phyloP scores from a whole-genome alignment of 2,329 filamentous ascomycete species.

The Ophiostoma ips region DNA sequence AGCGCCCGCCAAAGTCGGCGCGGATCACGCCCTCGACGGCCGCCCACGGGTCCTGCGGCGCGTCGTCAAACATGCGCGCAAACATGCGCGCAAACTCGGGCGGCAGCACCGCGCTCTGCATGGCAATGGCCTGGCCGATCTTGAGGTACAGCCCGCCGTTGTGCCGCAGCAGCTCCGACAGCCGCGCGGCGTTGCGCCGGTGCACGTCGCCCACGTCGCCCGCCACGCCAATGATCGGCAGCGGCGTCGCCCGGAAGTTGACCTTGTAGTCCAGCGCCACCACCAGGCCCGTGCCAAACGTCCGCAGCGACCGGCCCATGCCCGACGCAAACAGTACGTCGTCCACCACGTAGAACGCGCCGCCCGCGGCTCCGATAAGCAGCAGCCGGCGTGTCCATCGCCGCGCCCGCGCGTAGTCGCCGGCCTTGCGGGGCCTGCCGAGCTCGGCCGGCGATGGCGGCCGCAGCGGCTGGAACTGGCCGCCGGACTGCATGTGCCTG shows the following conservation, averaged over 20 bases:
- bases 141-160: constrained; percentile 96
- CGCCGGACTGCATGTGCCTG: neutral
- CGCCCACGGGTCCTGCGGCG: constrained; percentile 79
- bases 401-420: constrained; percentile 53
- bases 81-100: constrained; percentile 97
- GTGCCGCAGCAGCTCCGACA: constrained; percentile 65
- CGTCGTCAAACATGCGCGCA: constrained; percentile 91
- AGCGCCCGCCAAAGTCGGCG: constrained; percentile 75
- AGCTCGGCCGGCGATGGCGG: constrained; percentile 71
- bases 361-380: constrained; percentile 44
- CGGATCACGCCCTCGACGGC: constrained; percentile 74
- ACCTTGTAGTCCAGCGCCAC: constrained; percentile 91
- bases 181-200: constrained; percentile 63
- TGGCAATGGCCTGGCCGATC: constrained; percentile 94
- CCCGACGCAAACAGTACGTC: constrained; percentile 64
- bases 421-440: constrained; percentile 55
- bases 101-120: constrained; percentile 90
- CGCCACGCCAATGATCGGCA: constrained; percentile 24
- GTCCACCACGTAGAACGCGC: constrained; percentile 55
- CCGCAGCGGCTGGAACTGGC: constrained; percentile 48
- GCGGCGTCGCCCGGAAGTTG: constrained; percentile 76
- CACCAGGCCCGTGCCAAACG: constrained; percentile 64
- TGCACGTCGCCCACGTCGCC: constrained; percentile 70
- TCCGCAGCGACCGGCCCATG: constrained; percentile 63
- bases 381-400: constrained; percentile 67